These are phyloP conservation scores for Arctium lappa DNA, from an alignment of 129 eudicot genomes.

Conservation along the genomic window DNA sequence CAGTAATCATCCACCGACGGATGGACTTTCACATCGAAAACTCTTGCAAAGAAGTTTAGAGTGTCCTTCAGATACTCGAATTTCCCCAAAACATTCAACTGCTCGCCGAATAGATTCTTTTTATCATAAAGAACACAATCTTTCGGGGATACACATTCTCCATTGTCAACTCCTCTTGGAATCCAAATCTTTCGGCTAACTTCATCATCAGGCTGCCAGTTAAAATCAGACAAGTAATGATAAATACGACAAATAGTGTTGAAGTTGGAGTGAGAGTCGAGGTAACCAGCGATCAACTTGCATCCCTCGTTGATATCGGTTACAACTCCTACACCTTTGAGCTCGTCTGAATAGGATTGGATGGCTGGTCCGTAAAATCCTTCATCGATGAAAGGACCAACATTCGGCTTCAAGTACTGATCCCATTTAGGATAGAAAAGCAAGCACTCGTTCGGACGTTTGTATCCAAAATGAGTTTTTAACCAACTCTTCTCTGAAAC, in stretches of 20 bases:
- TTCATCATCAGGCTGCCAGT: slow-evolving; percentile 32
- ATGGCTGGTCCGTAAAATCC: slow-evolving; percentile 41
- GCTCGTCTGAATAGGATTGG: slow-evolving; percentile 26
- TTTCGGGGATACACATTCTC: slow-evolving; percentile 41
- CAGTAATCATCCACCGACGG: slow-evolving; percentile 51
- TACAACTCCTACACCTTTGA: slow-evolving; percentile 27
- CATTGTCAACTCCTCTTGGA: slow-evolving; percentile 35
- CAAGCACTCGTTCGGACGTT: slow-evolving; percentile 39
- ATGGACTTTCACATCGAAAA: slow-evolving; percentile 27
- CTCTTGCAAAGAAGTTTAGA: slow-evolving; percentile 37
- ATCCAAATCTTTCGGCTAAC: slow-evolving; percentile 37
- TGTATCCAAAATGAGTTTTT: slow-evolving; percentile 44
- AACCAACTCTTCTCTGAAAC: slow-evolving; percentile 35
- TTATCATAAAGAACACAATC: slow-evolving; percentile 49
- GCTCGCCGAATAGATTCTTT: slow-evolving; percentile 30
- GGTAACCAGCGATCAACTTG: slow-evolving; percentile 36
- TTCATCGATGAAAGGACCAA: slow-evolving; percentile 60
- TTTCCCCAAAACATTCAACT: slow-evolving; percentile 38
- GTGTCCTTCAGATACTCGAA: slow-evolving; percentile 25
- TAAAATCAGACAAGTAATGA: slow-evolving; percentile 20
- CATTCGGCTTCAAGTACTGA: slow-evolving; percentile 19
- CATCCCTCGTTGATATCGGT: slow-evolving; percentile 21
- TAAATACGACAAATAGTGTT: slow-evolving; percentile 30
- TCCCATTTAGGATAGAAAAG: slow-evolving; percentile 29
- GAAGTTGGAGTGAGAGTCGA: slow-evolving; percentile 27